Evolutionary conservation across 805 yeast species (phyloP), one percentile per base, ranked within the genome.

Genomic region (Huiozyma naganishii): DNA sequence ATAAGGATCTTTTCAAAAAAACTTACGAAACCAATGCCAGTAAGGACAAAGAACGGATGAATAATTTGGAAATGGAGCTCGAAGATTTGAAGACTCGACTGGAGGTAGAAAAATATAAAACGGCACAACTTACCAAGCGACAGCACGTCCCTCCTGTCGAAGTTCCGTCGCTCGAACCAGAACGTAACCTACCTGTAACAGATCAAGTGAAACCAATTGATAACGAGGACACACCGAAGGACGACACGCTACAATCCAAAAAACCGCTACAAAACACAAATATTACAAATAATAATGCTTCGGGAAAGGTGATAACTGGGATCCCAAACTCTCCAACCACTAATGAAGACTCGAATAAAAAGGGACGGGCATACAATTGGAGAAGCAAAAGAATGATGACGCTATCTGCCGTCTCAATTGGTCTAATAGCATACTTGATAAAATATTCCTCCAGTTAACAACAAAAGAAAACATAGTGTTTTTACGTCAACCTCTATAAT

Each of bases 101-200:
- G 29, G 66, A 63, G 41, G 66, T 61, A 1, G 66, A 62, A 40
- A 58, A 51, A 32, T 58, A 55, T 36, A 59, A 59, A 42, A 59
- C 59, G 40, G 43, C 54, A 13, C 53, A 52, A 41, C 43, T 54
- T 10, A 41, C 23, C 23, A 17, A 17, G 23, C 23, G 23, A 17
- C 23, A 17, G 23, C 23, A 2, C 23, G 23, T 17, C 4, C 23
- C 23, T 17, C 23, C 23, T 17, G 23, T 17, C 23, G 23, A 17
- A 17, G 4, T 17, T 17, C 23, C 23, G 4, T 17, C 23, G 23
- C 23, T 17, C 23, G 23, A 17, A 17, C 23, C 23, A 17, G 23
- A 17, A 17, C 23, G 23, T 17, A 17, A 17, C 23, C 4, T 17
- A 17, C 23, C 23, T 17, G 23, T 4, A 17, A 17, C 23, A 17